phyloP scores from a whole-genome alignment of 2,329 filamentous ascomycete genomes.

The Alternaria arborescens region DNA sequence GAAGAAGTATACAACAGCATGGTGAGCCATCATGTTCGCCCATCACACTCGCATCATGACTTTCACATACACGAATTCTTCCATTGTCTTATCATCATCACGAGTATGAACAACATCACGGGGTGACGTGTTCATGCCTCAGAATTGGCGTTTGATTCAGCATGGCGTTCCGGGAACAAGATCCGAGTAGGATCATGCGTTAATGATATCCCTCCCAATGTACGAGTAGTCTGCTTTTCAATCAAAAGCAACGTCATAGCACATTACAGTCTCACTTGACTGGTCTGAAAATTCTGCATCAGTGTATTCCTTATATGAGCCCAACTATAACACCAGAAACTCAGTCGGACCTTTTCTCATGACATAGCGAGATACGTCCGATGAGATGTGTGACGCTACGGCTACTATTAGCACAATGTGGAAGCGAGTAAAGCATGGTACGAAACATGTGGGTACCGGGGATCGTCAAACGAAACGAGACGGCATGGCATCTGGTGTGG shows the following conservation, averaged over 20 bases:
- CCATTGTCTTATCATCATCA: background rate
- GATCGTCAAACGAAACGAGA: conserved; percentile 1
- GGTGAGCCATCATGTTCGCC: background rate
- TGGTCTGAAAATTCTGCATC: background rate
- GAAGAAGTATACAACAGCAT: background rate
- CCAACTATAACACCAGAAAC: background rate
- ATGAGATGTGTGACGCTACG: background rate
- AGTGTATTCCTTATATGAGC: background rate
- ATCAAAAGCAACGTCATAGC: background rate
- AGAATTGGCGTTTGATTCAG: conserved; percentile 1
- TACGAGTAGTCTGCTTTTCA: background rate
- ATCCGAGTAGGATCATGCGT: conserved; percentile 1
- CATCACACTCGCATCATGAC: background rate
- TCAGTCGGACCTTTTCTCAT: background rate
- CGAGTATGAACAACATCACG: background rate
- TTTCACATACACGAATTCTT: background rate
- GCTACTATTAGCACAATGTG: background rate
- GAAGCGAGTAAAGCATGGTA: background rate
- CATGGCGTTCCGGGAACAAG: background rate
- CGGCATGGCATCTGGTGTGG: background rate
- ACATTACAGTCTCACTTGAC: background rate
- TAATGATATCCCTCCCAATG: conserved; percentile 1
- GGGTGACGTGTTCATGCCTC: conserved; percentile 1
- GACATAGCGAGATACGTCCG: background rate
- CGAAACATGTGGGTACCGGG: conserved; percentile 1